These are phyloP conservation scores for Tolypocladium inflatum DNA, from an alignment of 2,329 filamentous ascomycete genomes.

Conservation along the genomic window DNA sequence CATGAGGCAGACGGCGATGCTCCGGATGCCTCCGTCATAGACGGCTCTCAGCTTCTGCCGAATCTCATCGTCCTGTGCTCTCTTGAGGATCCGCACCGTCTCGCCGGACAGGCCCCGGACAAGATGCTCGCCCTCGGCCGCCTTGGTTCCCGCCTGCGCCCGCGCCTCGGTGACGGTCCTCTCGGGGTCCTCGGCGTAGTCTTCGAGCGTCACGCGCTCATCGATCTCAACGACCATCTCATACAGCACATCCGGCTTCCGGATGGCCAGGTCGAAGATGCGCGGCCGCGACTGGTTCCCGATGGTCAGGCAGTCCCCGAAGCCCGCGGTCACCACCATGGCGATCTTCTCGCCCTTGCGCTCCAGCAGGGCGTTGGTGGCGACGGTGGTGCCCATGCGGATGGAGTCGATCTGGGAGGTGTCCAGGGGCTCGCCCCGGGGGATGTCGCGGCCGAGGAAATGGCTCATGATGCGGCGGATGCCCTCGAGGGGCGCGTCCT, in stretches of 20 bases:
- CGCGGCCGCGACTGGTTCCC: conserved; percentile 65
- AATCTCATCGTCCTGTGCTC: conserved; percentile 46
- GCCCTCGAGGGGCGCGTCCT: conserved; percentile 64
- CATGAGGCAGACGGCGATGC: conserved; percentile 53
- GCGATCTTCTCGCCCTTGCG: conserved; percentile 64
- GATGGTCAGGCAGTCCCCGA: conserved; percentile 62
- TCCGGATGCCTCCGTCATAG: conserved; percentile 48
- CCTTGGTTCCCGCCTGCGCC: conserved; percentile 18
- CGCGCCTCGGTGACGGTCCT: neutral
- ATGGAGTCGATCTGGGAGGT: conserved; percentile 48
- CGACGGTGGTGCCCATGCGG: conserved; percentile 74
- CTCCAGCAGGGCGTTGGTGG: conserved; percentile 68
- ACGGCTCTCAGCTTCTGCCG: conserved; percentile 47
- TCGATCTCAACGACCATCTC: conserved; percentile 64
- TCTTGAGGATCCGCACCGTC: conserved; percentile 55
- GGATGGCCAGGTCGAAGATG: conserved; percentile 64
- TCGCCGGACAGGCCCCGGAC: conserved; percentile 60
- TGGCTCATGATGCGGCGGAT: conserved; percentile 42
- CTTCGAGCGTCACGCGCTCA: conserved; percentile 64
- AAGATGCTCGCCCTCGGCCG: conserved; percentile 44
- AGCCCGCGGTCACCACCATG: conserved; percentile 62
- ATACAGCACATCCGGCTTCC: conserved; percentile 59
- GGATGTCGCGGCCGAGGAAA: conserved; percentile 20
- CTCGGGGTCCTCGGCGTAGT: conserved; percentile 60
- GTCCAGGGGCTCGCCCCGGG: conserved; percentile 23